These are phyloP conservation scores for Nicotiana sylvestris DNA, from an alignment of 257 asterid genomes.

Conservation along the genomic window DNA sequence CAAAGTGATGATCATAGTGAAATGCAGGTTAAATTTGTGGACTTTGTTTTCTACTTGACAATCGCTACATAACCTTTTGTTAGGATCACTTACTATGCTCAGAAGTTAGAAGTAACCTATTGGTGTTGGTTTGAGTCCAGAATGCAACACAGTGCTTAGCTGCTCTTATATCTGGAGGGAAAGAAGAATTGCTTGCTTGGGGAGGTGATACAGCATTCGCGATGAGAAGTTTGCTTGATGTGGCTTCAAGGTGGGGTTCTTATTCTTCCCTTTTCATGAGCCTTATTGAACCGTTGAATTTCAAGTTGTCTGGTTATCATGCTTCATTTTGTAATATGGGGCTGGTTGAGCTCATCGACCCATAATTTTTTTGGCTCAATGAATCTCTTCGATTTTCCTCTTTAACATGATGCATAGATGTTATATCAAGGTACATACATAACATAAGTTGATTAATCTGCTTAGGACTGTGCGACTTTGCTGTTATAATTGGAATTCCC, in stretches of 20 bases:
- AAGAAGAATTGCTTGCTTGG: slow-evolving; percentile 86
- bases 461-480: not conserved
- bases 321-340: slow-evolving; percentile 6
- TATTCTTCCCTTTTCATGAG: slow-evolving; percentile 1
- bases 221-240: slow-evolving; percentile 91
- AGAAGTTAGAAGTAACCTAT: slow-evolving; percentile 11
- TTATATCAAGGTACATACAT: not conserved
- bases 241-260: slow-evolving; percentile 78
- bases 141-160: slow-evolving; percentile 95
- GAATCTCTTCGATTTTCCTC: not conserved
- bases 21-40: slow-evolving; percentile 63
- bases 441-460: not conserved
- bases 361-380: not conserved
- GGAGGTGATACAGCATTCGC: slow-evolving; percentile 77
- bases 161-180: slow-evolving; percentile 77
- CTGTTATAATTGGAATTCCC: not conserved
- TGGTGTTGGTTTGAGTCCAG: slow-evolving; percentile 36
- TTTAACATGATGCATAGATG: not conserved
- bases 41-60: not conserved
- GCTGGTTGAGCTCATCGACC: not conserved
- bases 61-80: not conserved
- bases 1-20: slow-evolving; percentile 86
- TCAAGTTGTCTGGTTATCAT: not conserved
- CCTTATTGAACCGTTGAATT: not conserved
- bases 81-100: not conserved